Evolutionary conservation across 768 basidiomycete genomes (phyloP), one percentile per base, ranked within the genome.

Genomic region (Mycena latifolia): DNA sequence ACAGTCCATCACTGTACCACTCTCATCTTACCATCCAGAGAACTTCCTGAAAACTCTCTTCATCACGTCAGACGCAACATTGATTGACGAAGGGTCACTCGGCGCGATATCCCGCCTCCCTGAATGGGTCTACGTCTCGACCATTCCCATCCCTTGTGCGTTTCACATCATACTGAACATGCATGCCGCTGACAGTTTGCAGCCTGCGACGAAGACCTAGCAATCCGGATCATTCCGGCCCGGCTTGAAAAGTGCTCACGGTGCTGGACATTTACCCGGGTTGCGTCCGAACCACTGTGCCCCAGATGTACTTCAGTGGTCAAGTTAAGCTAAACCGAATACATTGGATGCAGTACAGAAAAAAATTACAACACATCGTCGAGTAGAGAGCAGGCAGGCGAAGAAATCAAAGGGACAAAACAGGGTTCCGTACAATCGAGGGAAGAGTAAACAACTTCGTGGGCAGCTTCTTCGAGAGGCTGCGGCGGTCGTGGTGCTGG

Each of bases 211-310:
- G 74, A 77, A 39, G 76, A 73, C 18, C 43, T 89, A 3, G 78
- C 76, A 0, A 78, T 94, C 57, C 83, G 85, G 17, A 80, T 93
- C n/a, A 81, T 83, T 20, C 91, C 93, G 18, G 87, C 94, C 14
- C 78, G 76, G 5, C 65, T 77, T 55, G 73, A 80, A 24, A 96
- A 97, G 76, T 99, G 97, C 75, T 93, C 95, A 25, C 86, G 96
- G 18, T 99, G 97, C 76, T 98, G 96, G 95, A 91, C 88, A 8
- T 91, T 85, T 74, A 89, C 88, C 2, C 83, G 90, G 17, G 69
- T 75, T 14, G 74, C 80, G 43, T 76, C 81, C 15, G 84, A 89
- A 20, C 73, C 75, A 12, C 76, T 96, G 14, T 97, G 96, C 77
- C 64, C 64, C 22, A 85, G 96, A 69, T 98, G 96, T 66, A 69